phyloP scores from a whole-genome alignment of 2,329 filamentous ascomycete species.

The Colletotrichum graminicola region DNA sequence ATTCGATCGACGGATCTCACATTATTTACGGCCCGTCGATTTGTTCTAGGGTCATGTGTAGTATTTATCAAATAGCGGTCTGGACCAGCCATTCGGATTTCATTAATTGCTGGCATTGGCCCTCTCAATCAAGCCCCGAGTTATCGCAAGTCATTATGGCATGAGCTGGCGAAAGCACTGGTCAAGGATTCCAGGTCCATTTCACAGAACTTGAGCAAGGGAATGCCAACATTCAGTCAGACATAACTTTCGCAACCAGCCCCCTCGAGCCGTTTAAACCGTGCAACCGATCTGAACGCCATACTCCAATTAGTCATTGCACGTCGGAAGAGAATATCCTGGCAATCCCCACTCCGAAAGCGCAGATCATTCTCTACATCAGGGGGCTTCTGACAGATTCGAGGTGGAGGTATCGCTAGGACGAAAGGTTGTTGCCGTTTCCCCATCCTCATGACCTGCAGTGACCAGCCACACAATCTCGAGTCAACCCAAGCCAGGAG shows the following conservation, averaged over 20 bases:
- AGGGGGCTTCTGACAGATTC: slow-evolving; percentile 3
- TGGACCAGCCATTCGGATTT: not conserved
- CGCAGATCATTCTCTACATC: slow-evolving; percentile 26
- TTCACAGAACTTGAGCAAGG: not conserved
- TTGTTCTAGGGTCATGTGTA: slow-evolving; percentile 3
- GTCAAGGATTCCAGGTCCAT: slow-evolving; percentile 20
- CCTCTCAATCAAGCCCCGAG: not conserved
- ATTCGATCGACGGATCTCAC: slow-evolving; percentile 4
- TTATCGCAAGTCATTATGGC: not conserved
- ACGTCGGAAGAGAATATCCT: slow-evolving; percentile 3
- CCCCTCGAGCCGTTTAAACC: slow-evolving; percentile 5
- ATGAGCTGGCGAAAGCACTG: not conserved
- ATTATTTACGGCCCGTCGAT: not conserved
- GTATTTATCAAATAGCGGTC: slow-evolving; percentile 18
- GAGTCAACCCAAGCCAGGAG: slow-evolving; percentile 16
- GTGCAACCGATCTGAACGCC: not conserved
- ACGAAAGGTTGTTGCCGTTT: not conserved
- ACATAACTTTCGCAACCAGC: not conserved
- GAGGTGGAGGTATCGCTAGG: not conserved
- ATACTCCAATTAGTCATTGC: not conserved
- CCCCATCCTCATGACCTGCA: slow-evolving; percentile 8
- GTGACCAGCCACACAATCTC: slow-evolving; percentile 26
- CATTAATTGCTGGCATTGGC: not conserved
- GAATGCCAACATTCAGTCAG: not conserved
- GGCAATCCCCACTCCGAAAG: slow-evolving; percentile 11